These are phyloP conservation scores for Saksenaea oblongispora DNA, from an alignment of 371 early-diverging fungal species.

Conservation along the genomic window DNA sequence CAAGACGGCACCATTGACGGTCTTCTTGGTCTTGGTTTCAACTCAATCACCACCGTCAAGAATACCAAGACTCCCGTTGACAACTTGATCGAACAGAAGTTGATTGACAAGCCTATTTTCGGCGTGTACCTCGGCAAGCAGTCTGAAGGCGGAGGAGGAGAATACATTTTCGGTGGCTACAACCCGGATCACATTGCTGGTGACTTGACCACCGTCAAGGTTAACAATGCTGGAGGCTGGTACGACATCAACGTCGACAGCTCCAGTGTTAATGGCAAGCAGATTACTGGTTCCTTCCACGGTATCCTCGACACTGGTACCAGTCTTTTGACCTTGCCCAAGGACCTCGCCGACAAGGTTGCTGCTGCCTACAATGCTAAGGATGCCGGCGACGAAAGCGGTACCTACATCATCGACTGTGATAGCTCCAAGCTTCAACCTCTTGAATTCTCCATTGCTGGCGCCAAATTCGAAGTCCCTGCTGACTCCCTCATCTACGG, in stretches of 20 bases:
- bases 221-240: conserved; percentile 28
- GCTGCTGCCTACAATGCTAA: conserved; percentile 21
- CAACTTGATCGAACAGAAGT: conserved; percentile 42
- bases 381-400: conserved; percentile 25
- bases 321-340: conserved; percentile 25
- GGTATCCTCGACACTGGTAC: conserved; percentile 36
- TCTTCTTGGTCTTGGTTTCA: conserved; percentile 43
- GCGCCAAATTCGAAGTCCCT: conserved; percentile 21
- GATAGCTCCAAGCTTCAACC: conserved; percentile 22
- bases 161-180: conserved; percentile 48
- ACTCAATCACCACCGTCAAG: conserved; percentile 34
- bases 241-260: conserved; percentile 9
- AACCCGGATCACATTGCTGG: conserved; percentile 38
- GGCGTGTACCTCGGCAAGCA: conserved; percentile 47
- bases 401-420: conserved; percentile 31
- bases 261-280: not conserved
- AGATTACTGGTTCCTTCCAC: conserved; percentile 5
- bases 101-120: conserved; percentile 37
- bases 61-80: conserved; percentile 43
- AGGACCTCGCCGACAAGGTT: conserved; percentile 13
- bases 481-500: conserved; percentile 24
- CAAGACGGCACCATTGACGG: conserved; percentile 43
- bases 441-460: conserved; percentile 19
- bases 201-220: conserved; percentile 40
- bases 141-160: conserved; percentile 50